Evolutionary conservation across 2,329 filamentous ascomycete genomes (phyloP), one percentile per base, ranked within the genome.

Genomic region (Aspergillus brunneoviolaceus): DNA sequence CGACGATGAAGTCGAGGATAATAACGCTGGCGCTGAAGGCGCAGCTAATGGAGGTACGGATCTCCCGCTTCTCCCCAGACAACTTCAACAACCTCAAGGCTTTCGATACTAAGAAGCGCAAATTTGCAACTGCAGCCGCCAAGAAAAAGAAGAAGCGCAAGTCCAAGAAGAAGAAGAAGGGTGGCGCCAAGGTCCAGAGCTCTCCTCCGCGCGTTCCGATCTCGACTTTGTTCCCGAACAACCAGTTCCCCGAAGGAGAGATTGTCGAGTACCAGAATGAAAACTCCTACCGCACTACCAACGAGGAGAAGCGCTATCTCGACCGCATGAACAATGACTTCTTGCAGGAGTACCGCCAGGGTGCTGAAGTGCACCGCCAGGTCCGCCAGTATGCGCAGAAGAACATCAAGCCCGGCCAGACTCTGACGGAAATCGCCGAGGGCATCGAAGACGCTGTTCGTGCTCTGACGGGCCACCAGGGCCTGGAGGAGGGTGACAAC

Each of bases 101-200:
- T 29, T 10, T 3, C 27, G 6, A 29, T 29, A 29, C 27, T 29
- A 29, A 29, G 27, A 29, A 29, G 27, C 5, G 27, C 27, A 9
- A 29, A 29, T 47, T 58, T 42, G 29, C 45, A 59, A 49, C 62
- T 33, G 70, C 67, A 72, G 77, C 71, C 47, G 77, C 78, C 55
- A 90, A 91, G 78, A 92, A 92, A 80, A 92, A 92, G 80, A 94
- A 93, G 83, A 92, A 91, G 83, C 91, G 88, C 82, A 89, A 86
- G 79, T 85, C 87, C 73, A 87, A 87, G 75, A 89, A 87, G 81
- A 89, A 89, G 84, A 89, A 87, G 70, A 80, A 78, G 64, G 77
- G 68, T 19, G 77, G 73, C 6, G 82, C 87, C 55, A 91, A 89
- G 58, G 82, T 83, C 51, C 91, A 96, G 78, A 89, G 89, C n/a